A percentile compares a stretch with the other conserved stretches of the same genome.
These are phyloP conservation scores for Trifolium dubium DNA, from an alignment of 306 rosid genomes.

Conservation along the genomic window DNA sequence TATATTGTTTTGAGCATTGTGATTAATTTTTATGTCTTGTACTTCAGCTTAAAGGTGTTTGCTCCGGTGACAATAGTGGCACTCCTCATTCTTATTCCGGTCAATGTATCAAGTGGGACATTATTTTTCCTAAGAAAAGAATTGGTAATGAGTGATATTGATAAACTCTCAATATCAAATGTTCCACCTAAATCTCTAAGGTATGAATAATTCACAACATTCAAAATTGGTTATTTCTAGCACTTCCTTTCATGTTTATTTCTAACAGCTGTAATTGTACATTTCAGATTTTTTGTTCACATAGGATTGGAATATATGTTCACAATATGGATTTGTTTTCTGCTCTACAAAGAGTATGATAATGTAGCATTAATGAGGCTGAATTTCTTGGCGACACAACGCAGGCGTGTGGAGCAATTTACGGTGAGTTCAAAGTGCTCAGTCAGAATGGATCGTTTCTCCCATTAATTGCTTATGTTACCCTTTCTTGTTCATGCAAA, in stretches of 20 bases:
- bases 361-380: slow-evolving; percentile 73
- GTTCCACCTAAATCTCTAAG: slow-evolving; percentile 79
- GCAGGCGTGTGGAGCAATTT: slow-evolving; percentile 83
- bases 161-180: slow-evolving; percentile 94
- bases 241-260: slow-evolving; percentile 32
- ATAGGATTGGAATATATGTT: slow-evolving; percentile 86
- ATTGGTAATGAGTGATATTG: slow-evolving; percentile 85
- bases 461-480: not conserved
- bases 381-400: slow-evolving; percentile 80
- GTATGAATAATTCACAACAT: slow-evolving; percentile 40
- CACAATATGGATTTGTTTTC: slow-evolving; percentile 77
- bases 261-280: slow-evolving; percentile 35
- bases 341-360: slow-evolving; percentile 82
- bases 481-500: not conserved
- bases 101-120: slow-evolving; percentile 89
- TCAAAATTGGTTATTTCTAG: slow-evolving; percentile 19
- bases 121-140: slow-evolving; percentile 76
- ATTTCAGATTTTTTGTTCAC: slow-evolving; percentile 87
- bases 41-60: slow-evolving; percentile 81
- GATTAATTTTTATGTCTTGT: slow-evolving; percentile 22
- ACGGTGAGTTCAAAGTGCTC: slow-evolving; percentile 60
- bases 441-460: not conserved
- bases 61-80: slow-evolving; percentile 76
- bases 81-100: slow-evolving; percentile 89
- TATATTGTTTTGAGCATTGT: slow-evolving; percentile 5